Conservation (phyloP, 306 rosid genomes). For the Vicia sativa region DNA sequence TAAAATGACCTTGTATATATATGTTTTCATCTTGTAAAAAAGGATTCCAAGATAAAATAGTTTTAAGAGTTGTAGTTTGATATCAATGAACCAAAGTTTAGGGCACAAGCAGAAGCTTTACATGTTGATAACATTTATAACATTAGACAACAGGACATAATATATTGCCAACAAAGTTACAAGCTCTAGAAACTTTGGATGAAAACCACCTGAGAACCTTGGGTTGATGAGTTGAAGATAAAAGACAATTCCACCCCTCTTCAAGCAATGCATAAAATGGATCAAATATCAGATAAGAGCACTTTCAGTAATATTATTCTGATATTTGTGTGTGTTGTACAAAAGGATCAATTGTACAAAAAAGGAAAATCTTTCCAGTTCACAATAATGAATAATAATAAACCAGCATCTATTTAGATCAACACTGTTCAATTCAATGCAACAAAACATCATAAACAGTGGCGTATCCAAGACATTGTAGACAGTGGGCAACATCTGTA, state of each 20-base stretch:
- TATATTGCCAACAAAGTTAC: neutral
- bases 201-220: neutral
- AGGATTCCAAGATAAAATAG: conserved; percentile 18
- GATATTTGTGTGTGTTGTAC: no score
- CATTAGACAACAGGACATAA: neutral
- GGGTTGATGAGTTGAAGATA: conserved; percentile 3
- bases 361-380: conserved; percentile 3
- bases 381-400: neutral
- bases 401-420: conserved; percentile 1
- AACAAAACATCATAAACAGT: conserved; percentile 20
- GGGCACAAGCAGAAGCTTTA: conserved; percentile 4
- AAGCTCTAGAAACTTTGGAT: neutral
- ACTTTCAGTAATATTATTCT: neutral
- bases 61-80: neutral
- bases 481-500: no score
- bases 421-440: conserved; percentile 32
- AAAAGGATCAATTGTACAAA: neutral
- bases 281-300: conserved; percentile 12
- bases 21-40: conserved; percentile 9
- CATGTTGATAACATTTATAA: conserved; percentile 21
- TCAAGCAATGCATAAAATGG: neutral
- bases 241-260: neutral
- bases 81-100: conserved; percentile 5
- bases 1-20: neutral
- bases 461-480: no score